phyloP scores from a whole-genome alignment of 148 eudicot species.

The Rhododendron griersonianum region DNA sequence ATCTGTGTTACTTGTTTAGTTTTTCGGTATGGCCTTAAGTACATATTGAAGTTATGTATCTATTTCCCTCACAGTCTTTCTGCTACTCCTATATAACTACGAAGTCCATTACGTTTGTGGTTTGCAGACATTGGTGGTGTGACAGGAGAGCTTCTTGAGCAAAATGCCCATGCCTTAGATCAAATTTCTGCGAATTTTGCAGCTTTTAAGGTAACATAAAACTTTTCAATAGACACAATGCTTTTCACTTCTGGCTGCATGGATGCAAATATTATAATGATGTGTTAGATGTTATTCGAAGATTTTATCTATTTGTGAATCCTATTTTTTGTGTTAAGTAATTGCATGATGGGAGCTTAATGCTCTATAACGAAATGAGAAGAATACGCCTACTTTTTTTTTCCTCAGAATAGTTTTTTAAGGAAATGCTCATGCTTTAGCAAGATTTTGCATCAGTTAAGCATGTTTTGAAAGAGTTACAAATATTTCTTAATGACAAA shows the following conservation, averaged over 20 bases:
- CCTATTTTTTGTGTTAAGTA: not conserved
- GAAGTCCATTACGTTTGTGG: not conserved
- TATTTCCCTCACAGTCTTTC: not conserved
- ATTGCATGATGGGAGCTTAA: not conserved
- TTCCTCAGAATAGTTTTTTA: not conserved
- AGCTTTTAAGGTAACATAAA: conserved; percentile 54
- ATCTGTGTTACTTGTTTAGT: not conserved
- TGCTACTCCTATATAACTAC: not conserved
- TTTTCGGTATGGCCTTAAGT: not conserved
- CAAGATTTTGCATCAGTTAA: not conserved
- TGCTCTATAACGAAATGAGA: not conserved
- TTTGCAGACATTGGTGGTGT: conserved; percentile 90
- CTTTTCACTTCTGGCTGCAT: not conserved
- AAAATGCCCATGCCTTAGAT: conserved; percentile 67
- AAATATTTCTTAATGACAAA: not conserved
- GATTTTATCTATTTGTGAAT: not conserved
- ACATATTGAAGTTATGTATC: not conserved
- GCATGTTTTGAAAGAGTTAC: not conserved
- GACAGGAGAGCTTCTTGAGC: conserved; percentile 84
- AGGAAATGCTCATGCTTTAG: not conserved
- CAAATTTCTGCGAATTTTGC: conserved; percentile 79
- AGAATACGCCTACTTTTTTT: not conserved
- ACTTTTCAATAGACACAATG: not conserved
- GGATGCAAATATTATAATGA: not conserved
- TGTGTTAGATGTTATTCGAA: not conserved